These are phyloP conservation scores for Cercospora brassicicola DNA, from an alignment of 2,329 filamentous ascomycete species.

Conservation along the genomic window DNA sequence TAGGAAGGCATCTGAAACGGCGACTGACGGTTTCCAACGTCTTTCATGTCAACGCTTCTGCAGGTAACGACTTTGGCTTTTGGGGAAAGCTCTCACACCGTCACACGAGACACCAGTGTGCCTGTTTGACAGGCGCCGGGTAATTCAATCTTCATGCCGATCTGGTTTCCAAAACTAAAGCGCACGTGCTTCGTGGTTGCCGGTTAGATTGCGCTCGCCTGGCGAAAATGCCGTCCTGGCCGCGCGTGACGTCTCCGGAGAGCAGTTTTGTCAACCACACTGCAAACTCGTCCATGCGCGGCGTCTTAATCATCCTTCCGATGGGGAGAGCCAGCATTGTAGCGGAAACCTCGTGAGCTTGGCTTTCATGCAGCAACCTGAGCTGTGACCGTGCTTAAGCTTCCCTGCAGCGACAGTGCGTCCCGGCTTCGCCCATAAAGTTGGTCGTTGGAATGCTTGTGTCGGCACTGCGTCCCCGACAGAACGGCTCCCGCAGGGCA, in stretches of 20 bases:
- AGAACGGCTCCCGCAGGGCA: slow-evolving; percentile 5
- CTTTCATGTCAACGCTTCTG: background rate
- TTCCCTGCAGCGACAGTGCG: slow-evolving; percentile 3
- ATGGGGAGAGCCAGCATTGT: background rate
- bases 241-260: background rate
- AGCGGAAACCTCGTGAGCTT: background rate
- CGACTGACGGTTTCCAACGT: background rate
- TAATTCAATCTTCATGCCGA: slow-evolving; percentile 2
- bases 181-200: slow-evolving; percentile 12
- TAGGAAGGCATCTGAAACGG: background rate
- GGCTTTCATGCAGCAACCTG: background rate
- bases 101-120: background rate
- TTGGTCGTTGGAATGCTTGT: slow-evolving; percentile 14
- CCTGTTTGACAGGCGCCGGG: slow-evolving; percentile 5
- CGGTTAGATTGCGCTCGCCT: background rate
- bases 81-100: background rate
- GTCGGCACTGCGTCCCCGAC: slow-evolving; percentile 12
- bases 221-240: background rate
- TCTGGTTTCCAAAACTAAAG: background rate
- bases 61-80: background rate
- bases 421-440: slow-evolving; percentile 9
- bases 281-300: background rate
- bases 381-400: slow-evolving; percentile 6
- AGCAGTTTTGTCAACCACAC: background rate
- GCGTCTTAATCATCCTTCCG: background rate